phyloP scores from a whole-genome alignment of 371 early-diverging fungal species.

The Mortierella sp. region DNA sequence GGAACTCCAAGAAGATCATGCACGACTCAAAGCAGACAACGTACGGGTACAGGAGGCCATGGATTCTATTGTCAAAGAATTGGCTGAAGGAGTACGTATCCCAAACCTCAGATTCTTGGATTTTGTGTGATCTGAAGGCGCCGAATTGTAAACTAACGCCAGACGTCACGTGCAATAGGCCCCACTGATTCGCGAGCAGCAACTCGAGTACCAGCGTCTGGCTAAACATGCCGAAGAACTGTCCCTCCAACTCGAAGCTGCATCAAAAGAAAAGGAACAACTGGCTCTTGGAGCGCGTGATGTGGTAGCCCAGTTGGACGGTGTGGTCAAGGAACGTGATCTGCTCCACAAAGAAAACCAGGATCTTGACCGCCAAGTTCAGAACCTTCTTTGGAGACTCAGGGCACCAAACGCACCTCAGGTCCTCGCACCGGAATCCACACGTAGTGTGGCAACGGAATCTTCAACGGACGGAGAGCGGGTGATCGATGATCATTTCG shows the following conservation, averaged over 20 bases:
- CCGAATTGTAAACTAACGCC: neutral
- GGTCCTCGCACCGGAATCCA: conserved; percentile 41
- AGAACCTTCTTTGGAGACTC: conserved; percentile 56
- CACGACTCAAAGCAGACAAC: conserved; percentile 58
- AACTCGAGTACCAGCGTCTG: conserved; percentile 44
- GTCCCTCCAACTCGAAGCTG: conserved; percentile 34
- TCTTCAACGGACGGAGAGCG: conserved; percentile 34
- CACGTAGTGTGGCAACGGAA: conserved; percentile 5
- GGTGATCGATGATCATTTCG: conserved; percentile 62
- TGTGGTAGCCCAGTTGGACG: conserved; percentile 55
- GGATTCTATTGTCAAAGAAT: conserved; percentile 63
- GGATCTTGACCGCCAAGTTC: conserved; percentile 62
- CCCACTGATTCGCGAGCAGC: conserved; percentile 51
- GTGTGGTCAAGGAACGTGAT: conserved; percentile 54
- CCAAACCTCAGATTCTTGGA: neutral
- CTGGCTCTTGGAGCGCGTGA: conserved; percentile 44
- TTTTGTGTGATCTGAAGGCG: too few species aligned
- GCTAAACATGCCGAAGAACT: conserved; percentile 37
- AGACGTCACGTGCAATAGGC: conserved; percentile 14
- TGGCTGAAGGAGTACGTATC: conserved; percentile 58
- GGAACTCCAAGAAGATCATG: conserved; percentile 63
- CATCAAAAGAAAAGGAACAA: conserved; percentile 34
- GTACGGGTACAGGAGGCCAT: conserved; percentile 63
- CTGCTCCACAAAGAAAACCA: conserved; percentile 58
- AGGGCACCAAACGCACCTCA: conserved; percentile 53